Evolutionary conservation across 768 basidiomycete genomes (phyloP).

Genomic region (Nidularia pulvinata): DNA sequence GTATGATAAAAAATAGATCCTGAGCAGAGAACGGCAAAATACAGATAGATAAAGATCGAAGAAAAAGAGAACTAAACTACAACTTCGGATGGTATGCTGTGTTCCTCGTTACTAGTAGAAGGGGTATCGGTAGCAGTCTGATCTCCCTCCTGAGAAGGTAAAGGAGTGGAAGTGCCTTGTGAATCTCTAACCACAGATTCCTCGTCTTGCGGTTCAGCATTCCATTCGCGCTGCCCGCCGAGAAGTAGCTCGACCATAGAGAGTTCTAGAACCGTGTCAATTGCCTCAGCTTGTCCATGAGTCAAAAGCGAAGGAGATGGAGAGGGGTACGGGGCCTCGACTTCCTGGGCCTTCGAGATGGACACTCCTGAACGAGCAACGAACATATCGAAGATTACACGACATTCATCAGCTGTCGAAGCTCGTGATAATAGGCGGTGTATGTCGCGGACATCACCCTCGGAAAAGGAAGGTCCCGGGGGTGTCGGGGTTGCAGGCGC

Average conservation of each 20-base stretch:
- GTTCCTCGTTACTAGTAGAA: background rate
- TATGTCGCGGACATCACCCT: constrained; percentile 61
- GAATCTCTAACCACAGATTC: too few relatives aligned
- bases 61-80: background rate
- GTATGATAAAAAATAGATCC: background rate
- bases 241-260: constrained; percentile 49
- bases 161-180: too few relatives aligned
- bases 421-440: constrained; percentile 67
- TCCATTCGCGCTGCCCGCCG: constrained; percentile 11
- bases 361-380: constrained; percentile 58
- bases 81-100: background rate
- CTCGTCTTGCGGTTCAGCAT: too few relatives aligned
- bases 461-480: constrained; percentile 23
- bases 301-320: constrained; percentile 18
- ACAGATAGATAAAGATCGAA: background rate
- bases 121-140: background rate
- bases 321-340: constrained; percentile 29
- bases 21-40: background rate
- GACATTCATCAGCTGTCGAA: constrained; percentile 80
- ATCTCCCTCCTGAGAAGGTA: too few relatives aligned
- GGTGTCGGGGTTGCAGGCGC: too few relatives aligned
- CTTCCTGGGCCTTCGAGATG: constrained; percentile 21
- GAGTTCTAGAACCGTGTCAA: constrained; percentile 39
- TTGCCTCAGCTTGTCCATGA: constrained; percentile 6
- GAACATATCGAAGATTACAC: constrained; percentile 83